Evolutionary conservation across 352 stramenopile genomes (phyloP).

Genomic region (Phytophthora palmivora): DNA sequence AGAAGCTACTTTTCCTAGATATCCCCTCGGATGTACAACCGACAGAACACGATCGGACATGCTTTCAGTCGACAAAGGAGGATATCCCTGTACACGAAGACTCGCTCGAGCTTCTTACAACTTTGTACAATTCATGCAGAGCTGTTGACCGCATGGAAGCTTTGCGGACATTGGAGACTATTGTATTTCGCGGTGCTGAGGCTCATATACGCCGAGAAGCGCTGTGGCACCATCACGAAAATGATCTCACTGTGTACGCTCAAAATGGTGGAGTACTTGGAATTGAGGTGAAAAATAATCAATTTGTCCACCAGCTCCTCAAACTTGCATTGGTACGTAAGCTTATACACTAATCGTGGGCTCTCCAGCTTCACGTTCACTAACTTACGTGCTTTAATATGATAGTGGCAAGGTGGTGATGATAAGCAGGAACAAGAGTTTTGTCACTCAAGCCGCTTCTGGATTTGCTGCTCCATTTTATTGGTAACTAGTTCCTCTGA

Average conservation of each 20-base stretch:
- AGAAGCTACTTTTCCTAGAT: constrained; percentile 86
- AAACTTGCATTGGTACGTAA: constrained; percentile 63
- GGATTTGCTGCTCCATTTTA: constrained; percentile 87
- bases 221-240: constrained; percentile 63
- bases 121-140: constrained; percentile 64
- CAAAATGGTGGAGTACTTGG: constrained; percentile 72
- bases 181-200: constrained; percentile 84
- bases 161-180: constrained; percentile 72
- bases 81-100: constrained; percentile 83
- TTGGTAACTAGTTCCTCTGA: constrained; percentile 58
- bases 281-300: constrained; percentile 61
- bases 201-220: constrained; percentile 77
- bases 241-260: constrained; percentile 64
- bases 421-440: constrained; percentile 79
- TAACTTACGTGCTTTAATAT: constrained; percentile 17
- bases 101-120: constrained; percentile 63
- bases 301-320: constrained; percentile 69
- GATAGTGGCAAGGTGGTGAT: constrained; percentile 54
- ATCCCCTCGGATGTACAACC: constrained; percentile 81
- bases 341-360: background rate
- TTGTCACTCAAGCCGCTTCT: constrained; percentile 81
- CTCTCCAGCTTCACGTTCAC: background rate
- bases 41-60: constrained; percentile 87
- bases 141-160: constrained; percentile 76
- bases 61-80: constrained; percentile 85